phyloP scores from a whole-genome alignment of 768 basidiomycete species.

The Phanerochaete sordida region DNA sequence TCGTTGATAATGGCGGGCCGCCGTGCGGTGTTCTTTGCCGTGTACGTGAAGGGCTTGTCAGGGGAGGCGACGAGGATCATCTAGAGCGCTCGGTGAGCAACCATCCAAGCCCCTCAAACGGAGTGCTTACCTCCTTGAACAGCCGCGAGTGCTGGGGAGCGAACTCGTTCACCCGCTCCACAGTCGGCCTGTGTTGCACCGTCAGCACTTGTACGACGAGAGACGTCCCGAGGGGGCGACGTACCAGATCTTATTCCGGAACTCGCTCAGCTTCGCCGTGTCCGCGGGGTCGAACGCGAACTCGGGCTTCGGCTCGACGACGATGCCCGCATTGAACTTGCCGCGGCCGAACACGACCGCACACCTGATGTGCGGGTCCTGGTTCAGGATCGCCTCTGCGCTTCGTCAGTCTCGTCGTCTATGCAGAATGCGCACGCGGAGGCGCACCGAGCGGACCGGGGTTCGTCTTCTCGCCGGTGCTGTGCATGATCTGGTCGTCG shows the following conservation, averaged over 20 bases:
- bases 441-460: conserved; percentile 29
- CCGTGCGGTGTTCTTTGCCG: conserved; percentile 37
- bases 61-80: conserved; percentile 41
- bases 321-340: conserved; percentile 27
- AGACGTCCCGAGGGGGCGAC: background rate
- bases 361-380: conserved; percentile 25
- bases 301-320: conserved; percentile 28
- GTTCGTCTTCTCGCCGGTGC: conserved; percentile 31
- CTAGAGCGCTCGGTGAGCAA: conserved; percentile 19
- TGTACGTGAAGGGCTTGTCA: conserved; percentile 39
- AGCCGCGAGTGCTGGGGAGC: conserved; percentile 43
- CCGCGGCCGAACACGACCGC: conserved; percentile 33
- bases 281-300: conserved; percentile 24
- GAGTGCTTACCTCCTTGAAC: conserved; percentile 38
- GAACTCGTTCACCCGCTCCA: conserved; percentile 37
- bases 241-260: conserved; percentile 22
- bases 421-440: background rate
- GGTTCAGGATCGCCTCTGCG: conserved; percentile 36
- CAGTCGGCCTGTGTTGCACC: conserved; percentile 20
- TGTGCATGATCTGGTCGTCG: conserved; percentile 43
- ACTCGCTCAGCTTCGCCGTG: conserved; percentile 18
- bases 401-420: background rate
- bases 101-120: background rate
- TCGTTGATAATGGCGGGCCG: conserved; percentile 31
- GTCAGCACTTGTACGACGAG: too few species aligned